Conservation (phyloP, 768 basidiomycete genomes). For the Clitopilus hobsonii region DNA sequence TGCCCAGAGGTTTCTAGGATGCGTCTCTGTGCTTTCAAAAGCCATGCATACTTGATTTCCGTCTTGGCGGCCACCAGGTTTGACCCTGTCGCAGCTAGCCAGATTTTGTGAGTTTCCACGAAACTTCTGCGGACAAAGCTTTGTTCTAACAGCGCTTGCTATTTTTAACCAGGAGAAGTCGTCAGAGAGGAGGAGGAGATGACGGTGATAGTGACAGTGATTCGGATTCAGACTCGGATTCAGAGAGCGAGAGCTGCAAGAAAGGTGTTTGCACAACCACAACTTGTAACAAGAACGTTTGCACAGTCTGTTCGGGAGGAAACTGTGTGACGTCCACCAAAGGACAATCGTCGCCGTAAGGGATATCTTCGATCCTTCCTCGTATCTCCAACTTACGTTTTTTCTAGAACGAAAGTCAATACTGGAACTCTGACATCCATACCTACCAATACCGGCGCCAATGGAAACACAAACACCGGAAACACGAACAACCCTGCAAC, state of each 20-base stretch:
- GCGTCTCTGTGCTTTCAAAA: neutral
- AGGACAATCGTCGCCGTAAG: neutral
- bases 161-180: too few relatives aligned
- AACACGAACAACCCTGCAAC: neutral
- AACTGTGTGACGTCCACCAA: constrained; percentile 7
- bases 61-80: neutral
- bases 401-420: neutral
- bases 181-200: neutral
- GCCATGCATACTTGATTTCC: neutral
- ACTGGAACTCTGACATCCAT: neutral
- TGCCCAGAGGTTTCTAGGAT: neutral
- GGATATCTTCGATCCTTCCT: neutral
- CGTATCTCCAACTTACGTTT: neutral
- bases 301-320: constrained; percentile 2
- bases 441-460: too few relatives aligned
- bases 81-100: neutral
- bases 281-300: neutral
- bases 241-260: constrained; percentile 10
- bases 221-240: constrained; percentile 15
- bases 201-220: constrained; percentile 12
- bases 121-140: too few relatives aligned
- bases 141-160: too few relatives aligned
- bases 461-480: neutral
- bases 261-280: constrained; percentile 8
- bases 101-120: neutral